Base-by-base conservation (phyloP, 768 basidiomycete species). In the Austroboletus eburneus region DNA sequence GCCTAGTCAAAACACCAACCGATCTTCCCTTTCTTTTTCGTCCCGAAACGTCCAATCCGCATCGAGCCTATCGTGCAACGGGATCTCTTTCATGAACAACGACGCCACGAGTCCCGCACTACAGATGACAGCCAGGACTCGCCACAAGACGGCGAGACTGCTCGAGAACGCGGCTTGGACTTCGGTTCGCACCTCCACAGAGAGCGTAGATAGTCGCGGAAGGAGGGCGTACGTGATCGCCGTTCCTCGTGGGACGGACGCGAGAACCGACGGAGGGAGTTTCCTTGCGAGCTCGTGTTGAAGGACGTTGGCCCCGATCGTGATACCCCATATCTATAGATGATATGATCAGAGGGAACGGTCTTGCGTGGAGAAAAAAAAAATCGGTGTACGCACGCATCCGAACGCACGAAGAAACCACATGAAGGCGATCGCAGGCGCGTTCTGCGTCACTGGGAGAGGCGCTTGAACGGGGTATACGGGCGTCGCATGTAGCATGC, bases 391-490 rank as follows among this genome's bases (percentile, higher is more conserved):
- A 41, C 61, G 34, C 38, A 70, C 72, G 38, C 65, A 57, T 2
- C 67, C 63, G 38, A 72, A 72, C 2, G 58, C 50, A 6, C 74
- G 67, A 5, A 61, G 37, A 51, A 74, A 74, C 13, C 61, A 59
- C 41, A 71, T 69, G 50, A 75, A 71, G 1, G 73, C 69, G 7
- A 79, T 60, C 0, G 78, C 76, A 4, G 65, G 58, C 5, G 75
- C 77, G 40, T 70, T 75, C 6, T 64, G 51, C 0, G 64, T 51
- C 4, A 74, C 57, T 0, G 67, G 61, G 1, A 79, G 53, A 2
- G 78, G 73, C 0, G 78, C 74, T 6, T 76, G 68, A 34, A 79
- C 66, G 0, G 78, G 69, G 54, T 77, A 80, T 42, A 67, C 67
- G 1, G 58, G 63, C 9, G 57, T 57, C n/a, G 54, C 30, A 8